phyloP scores from a whole-genome alignment of 2,329 filamentous ascomycete genomes.

The Aspergillus costaricaensis region DNA sequence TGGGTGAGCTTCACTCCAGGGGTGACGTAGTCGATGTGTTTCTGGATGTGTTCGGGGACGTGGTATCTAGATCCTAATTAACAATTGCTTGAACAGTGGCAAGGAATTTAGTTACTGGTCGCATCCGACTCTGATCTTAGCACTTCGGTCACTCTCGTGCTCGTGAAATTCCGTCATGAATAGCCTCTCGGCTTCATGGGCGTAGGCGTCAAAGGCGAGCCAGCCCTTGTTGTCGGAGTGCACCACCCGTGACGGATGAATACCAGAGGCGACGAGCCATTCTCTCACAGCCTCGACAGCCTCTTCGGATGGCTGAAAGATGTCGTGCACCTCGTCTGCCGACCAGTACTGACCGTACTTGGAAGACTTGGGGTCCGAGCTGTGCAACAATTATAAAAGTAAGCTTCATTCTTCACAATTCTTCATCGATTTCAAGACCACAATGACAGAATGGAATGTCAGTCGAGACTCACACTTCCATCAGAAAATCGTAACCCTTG shows the following conservation, averaged over 20 bases:
- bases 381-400: neutral
- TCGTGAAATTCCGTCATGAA: constrained; percentile 57
- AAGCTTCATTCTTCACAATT: neutral
- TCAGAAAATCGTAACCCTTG: constrained; percentile 44
- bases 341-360: constrained; percentile 49
- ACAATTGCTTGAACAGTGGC: too few species aligned
- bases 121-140: constrained; percentile 33
- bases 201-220: constrained; percentile 58
- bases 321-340: constrained; percentile 45
- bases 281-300: constrained; percentile 53
- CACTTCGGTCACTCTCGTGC: constrained; percentile 45
- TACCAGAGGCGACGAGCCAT: constrained; percentile 59
- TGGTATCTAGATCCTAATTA: constrained; percentile 43
- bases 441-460: constrained; percentile 8
- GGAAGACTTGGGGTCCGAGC: constrained; percentile 45
- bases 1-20: constrained; percentile 56
- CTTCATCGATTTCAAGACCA: neutral
- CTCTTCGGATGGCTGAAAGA: constrained; percentile 47
- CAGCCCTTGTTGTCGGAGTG: constrained; percentile 57
- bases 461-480: constrained; percentile 38
- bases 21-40: constrained; percentile 59
- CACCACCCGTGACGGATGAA: constrained; percentile 50
- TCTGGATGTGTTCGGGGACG: constrained; percentile 49
- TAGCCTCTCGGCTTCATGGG: constrained; percentile 55
- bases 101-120: constrained; percentile 36